Percentiles rank a stretch among this genome's conserved stretches.
phyloP scores from a whole-genome alignment of 1,284 basidiomycete genomes.

The Gymnopus androsaceus region DNA sequence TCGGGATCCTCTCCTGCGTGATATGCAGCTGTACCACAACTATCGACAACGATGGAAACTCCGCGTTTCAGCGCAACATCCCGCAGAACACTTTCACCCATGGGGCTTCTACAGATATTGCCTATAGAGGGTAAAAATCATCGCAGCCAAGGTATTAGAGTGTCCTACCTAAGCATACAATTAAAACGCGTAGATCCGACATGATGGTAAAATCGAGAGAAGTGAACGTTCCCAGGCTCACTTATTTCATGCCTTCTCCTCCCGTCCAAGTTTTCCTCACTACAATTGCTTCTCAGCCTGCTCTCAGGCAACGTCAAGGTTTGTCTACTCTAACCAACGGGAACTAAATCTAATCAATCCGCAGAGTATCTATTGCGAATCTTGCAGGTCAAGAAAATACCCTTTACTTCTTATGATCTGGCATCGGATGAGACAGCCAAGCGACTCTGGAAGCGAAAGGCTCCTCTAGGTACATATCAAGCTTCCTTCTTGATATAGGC shows the following conservation, averaged over 20 bases:
- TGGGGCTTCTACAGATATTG: conserved; percentile 79
- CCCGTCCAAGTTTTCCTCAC: conserved; percentile 80
- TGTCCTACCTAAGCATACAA: conserved; percentile 64
- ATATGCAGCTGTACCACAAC: conserved; percentile 69
- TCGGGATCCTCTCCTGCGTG: conserved; percentile 76
- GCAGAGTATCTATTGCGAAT: conserved; percentile 74
- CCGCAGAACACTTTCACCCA: conserved; percentile 76
- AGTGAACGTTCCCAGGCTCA: not conserved
- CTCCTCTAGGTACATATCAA: conserved; percentile 55
- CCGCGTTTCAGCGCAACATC: conserved; percentile 64
- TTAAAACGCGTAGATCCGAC: conserved; percentile 52
- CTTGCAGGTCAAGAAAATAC: conserved; percentile 80
- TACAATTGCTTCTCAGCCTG: conserved; percentile 80
- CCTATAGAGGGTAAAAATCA: conserved; percentile 36
- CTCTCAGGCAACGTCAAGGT: conserved; percentile 75
- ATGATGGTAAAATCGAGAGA: conserved; percentile 20
- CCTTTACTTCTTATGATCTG: conserved; percentile 77
- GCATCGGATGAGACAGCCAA: conserved; percentile 75
- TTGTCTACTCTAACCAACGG: not conserved
- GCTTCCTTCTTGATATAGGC: not conserved
- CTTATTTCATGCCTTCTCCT: conserved; percentile 62
- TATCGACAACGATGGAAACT: not conserved
- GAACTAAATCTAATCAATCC: not conserved
- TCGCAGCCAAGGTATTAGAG: not conserved
- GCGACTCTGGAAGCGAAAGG: conserved; percentile 75